Evolutionary conservation across 1,284 basidiomycete genomes (phyloP).

Genomic region (Cryptococcus sp.): DNA sequence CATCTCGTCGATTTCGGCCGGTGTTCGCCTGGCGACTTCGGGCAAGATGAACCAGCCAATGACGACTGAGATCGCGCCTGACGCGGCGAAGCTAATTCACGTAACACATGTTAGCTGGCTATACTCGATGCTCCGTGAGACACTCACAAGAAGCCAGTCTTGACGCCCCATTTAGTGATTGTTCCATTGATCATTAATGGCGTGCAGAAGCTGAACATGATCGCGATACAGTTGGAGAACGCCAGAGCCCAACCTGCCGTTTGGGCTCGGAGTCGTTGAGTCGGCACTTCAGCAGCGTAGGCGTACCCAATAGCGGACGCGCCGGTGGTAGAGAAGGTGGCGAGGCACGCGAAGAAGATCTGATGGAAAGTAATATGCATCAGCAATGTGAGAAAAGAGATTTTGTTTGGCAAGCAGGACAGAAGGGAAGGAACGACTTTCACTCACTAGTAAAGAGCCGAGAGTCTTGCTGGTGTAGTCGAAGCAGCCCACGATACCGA

Average conservation of each 20-base stretch:
- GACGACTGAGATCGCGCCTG: slow-evolving; percentile 21
- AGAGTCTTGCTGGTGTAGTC: slow-evolving; percentile 27
- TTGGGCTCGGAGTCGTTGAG: slow-evolving; percentile 26
- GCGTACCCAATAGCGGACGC: slow-evolving; percentile 28
- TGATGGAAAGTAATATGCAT: not conserved
- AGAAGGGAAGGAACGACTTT: not conserved
- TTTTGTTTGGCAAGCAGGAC: not conserved
- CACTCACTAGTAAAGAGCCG: slow-evolving; percentile 26
- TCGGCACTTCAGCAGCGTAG: slow-evolving; percentile 30
- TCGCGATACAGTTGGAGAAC: slow-evolving; percentile 20
- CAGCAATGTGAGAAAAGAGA: not conserved
- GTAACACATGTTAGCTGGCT: not conserved
- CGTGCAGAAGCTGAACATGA: slow-evolving; percentile 26
- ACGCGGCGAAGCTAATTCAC: slow-evolving; percentile 20
- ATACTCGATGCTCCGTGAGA: slow-evolving; percentile 1
- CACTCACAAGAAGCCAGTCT: slow-evolving; percentile 27
- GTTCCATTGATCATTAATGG: slow-evolving; percentile 17
- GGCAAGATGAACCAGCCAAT: slow-evolving; percentile 36
- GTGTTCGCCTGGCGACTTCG: slow-evolving; percentile 27
- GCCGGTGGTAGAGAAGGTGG: slow-evolving; percentile 27
- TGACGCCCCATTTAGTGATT: slow-evolving; percentile 19
- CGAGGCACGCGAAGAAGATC: slow-evolving; percentile 29
- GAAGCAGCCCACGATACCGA: slow-evolving; percentile 39
- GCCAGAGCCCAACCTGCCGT: slow-evolving; percentile 28
- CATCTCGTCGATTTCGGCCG: slow-evolving; percentile 33